These are phyloP conservation scores for Fusarium sp. DNA, from an alignment of 2,329 filamentous ascomycete species.

Conservation along the genomic window DNA sequence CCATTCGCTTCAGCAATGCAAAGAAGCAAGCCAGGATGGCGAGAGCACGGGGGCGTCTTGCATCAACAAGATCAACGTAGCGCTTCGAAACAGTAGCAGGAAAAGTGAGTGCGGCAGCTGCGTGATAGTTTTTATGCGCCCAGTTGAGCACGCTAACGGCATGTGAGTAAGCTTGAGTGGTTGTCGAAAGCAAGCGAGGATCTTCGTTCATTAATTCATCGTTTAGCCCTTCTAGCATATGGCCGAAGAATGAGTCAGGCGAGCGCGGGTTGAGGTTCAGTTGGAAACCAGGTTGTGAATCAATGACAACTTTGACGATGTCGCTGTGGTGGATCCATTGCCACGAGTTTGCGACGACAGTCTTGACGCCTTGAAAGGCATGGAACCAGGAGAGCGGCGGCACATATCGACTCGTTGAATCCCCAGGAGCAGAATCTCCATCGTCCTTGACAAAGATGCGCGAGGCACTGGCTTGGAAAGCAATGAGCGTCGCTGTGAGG, in stretches of 20 bases:
- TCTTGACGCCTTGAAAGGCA: conserved; percentile 73
- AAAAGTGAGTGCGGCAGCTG: conserved; percentile 68
- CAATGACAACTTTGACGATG: conserved; percentile 68
- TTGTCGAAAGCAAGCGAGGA: conserved; percentile 43
- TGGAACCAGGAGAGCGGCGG: conserved; percentile 73
- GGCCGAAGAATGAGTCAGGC: conserved; percentile 66
- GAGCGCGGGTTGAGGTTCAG: conserved; percentile 64
- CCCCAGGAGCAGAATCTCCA: conserved; percentile 48
- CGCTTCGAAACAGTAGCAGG: conserved; percentile 70
- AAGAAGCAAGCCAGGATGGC: conserved; percentile 74
- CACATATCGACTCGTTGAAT: conserved; percentile 58
- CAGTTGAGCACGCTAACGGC: conserved; percentile 73
- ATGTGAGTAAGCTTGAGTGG: conserved; percentile 67
- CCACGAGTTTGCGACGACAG: conserved; percentile 71
- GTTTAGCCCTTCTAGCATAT: conserved; percentile 66
- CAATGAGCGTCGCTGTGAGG: conserved; percentile 69
- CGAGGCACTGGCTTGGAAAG: conserved; percentile 72
- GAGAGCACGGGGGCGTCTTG: conserved; percentile 68
- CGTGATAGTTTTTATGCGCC: conserved; percentile 69
- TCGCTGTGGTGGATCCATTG: conserved; percentile 68
- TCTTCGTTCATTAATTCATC: conserved; percentile 59
- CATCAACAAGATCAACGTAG: conserved; percentile 68
- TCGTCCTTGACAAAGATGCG: conserved; percentile 70
- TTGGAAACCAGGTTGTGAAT: conserved; percentile 69
- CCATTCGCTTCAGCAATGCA: conserved; percentile 69